Evolutionary conservation across 1,139 yeast genomes (phyloP), one percentile per base, ranked within the genome.

Genomic region (Geotrichum bryndzae): DNA sequence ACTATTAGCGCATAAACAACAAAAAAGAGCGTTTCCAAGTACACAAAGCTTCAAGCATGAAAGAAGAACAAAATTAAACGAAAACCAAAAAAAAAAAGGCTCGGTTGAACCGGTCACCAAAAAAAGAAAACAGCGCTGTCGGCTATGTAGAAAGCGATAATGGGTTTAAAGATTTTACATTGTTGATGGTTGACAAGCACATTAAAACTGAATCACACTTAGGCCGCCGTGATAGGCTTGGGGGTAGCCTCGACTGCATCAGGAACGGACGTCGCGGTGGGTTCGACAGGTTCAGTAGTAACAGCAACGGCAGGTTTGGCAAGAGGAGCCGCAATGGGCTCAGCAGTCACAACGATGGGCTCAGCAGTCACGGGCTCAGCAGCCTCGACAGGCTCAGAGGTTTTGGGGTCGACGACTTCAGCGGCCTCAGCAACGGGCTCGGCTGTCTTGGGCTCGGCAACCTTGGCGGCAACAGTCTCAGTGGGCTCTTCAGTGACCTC

Each of bases 381-480:
- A 29, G 59, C 27, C 5, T 48, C 33, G 15, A 38, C 45, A 18
- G 46, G 57, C 15, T 48, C 57, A 29, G 53, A 45, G 23, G 63
- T 57, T 4, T 58, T 53, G 25, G 46, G 38, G 18, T 53, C 60
- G 11, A 46, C 31, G 10, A 15, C 53, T 52, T 35, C 45, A 2
- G 50, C 53, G 4, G 35, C 18, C 15, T 22, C n/a, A 13, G 46
- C 13, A 3, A 11, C 33, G 23, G 60, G 58, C 23, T 50, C 60
- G 3, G 31, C 51, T 22, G 63, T 54, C 46, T 57, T 57, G 46
- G 56, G 54, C 18, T 60, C 63, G 18, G 57, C 62, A 5, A 38
- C 62, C 45, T 57, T 54, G n/a, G 60, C 54, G 10, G 60, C 63
- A 6, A 38, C 25, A 1, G 56, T 53, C n/a, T 25, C 45, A 31